Base-by-base conservation (phyloP, 768 basidiomycete genomes). In the Lactarius quietus region DNA sequence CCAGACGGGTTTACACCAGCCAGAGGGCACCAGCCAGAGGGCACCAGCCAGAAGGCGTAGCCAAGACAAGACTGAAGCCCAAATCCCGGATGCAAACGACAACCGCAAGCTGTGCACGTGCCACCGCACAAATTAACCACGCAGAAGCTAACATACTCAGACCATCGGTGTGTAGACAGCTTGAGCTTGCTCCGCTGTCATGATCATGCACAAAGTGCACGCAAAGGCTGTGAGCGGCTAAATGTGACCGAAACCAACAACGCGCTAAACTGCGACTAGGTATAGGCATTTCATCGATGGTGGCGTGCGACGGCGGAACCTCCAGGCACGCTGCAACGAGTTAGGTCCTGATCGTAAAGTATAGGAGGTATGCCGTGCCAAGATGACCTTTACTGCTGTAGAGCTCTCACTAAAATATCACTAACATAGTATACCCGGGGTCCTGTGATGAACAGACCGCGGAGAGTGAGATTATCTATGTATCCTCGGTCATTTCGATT, bases 401-500 rank as follows among this genome's bases (percentile, higher is more conserved):
- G n/a, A n/a, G n/a, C n/a, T n/a, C n/a, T n/a, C n/a, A n/a, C n/a
- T 6, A 15, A 18, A 6, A 7, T 38, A 12, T 38, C 38, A 15
- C 17, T 3, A 15, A 4, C 10, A 6, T 5, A 23, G 45, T 15
- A 14, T 48, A 48, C 12, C 45, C 45, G 45, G 23, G 23, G 45
- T 48, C 45, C 45, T 18, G 17, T 26, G 23, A 23, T 23, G 45
- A 26, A 48, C 23, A 26, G 12, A 26, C 45, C 12, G 23, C 45
- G 41, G 20, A n/a, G n/a, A 3, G 36, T 36, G 31, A 12, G 15
- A 15, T 59, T 23, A 66, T 67, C 62, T 65, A 63, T 41, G 58
- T 57, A 57, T 75, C 70, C 72, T 84, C 81, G 29, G 76, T 70
- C 82, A 90, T 89, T 78, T 93, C 92, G 52, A 91, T 79, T 17